Evolutionary conservation across 495 filamentous ascomycete genomes (phyloP).

Genomic region (Penicillium coffeae): DNA sequence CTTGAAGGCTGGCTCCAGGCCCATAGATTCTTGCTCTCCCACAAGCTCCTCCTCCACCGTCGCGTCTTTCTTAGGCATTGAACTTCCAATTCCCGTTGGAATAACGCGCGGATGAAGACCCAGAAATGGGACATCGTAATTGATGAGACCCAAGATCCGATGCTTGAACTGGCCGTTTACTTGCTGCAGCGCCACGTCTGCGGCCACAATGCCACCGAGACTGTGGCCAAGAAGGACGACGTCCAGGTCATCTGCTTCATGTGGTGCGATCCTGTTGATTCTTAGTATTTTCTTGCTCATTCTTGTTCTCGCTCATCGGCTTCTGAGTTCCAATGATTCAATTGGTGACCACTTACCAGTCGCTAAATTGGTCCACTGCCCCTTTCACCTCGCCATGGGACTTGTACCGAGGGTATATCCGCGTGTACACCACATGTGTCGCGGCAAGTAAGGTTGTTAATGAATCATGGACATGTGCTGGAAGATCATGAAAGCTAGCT

Average conservation of each 20-base stretch:
- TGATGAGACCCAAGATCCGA: slow-evolving; percentile 76
- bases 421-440: slow-evolving; percentile 78
- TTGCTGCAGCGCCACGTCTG: slow-evolving; percentile 70
- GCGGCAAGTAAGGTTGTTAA: slow-evolving; percentile 64
- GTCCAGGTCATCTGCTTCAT: slow-evolving; percentile 72
- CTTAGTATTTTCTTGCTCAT: background rate
- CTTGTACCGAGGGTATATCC: slow-evolving; percentile 89
- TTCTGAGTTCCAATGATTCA: no score
- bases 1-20: slow-evolving; percentile 16
- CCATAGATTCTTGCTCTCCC: slow-evolving; percentile 19
- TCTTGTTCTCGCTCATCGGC: background rate
- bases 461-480: slow-evolving; percentile 78
- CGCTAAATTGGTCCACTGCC: slow-evolving; percentile 75
- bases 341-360: slow-evolving; percentile 54
- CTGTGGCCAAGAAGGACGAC: slow-evolving; percentile 83
- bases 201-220: slow-evolving; percentile 81
- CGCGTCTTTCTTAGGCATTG: slow-evolving; percentile 58
- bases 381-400: slow-evolving; percentile 70
- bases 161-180: slow-evolving; percentile 42
- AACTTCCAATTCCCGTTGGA: slow-evolving; percentile 68
- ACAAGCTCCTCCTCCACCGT: slow-evolving; percentile 25
- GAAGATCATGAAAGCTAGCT: slow-evolving; percentile 82
- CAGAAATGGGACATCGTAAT: slow-evolving; percentile 81
- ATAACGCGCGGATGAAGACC: slow-evolving; percentile 89
- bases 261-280: slow-evolving; percentile 62